Evolutionary conservation across 2,329 filamentous ascomycete species (phyloP).

Genomic region (Aspergillus sp.): DNA sequence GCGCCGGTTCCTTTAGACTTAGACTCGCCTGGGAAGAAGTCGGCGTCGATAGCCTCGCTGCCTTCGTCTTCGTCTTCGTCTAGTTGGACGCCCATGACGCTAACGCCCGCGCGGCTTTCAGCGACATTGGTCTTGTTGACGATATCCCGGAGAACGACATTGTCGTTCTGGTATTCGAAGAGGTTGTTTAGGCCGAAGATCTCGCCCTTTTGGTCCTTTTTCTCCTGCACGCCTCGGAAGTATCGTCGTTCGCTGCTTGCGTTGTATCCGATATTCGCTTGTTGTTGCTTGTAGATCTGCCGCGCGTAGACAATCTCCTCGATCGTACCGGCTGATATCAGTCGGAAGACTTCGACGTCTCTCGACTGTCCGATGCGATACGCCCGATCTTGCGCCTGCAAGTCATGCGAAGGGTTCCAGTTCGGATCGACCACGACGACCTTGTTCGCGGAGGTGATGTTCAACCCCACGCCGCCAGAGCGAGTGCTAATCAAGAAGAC

Average conservation of each 20-base stretch:
- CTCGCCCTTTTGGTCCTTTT: conserved; percentile 74
- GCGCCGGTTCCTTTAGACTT: conserved; percentile 26
- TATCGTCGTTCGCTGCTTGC: conserved; percentile 88
- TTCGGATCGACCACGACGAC: conserved; percentile 95
- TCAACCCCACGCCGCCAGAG: conserved; percentile 86
- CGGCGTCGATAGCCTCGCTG: conserved; percentile 25
- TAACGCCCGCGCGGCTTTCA: conserved; percentile 78
- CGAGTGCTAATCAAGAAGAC: conserved; percentile 93
- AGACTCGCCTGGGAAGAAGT: too few relatives aligned
- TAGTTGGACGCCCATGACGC: conserved; percentile 67
- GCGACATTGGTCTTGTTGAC: conserved; percentile 98
- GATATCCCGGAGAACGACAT: conserved; percentile 80
- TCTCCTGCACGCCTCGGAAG: conserved; percentile 87
- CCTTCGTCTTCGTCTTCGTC: conserved; percentile 52
- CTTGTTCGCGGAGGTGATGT: conserved; percentile 96
- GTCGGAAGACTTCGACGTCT: conserved; percentile 89
- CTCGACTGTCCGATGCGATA: conserved; percentile 90
- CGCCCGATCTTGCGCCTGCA: conserved; percentile 92
- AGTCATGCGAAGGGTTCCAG: conserved; percentile 92
- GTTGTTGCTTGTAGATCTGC: conserved; percentile 98
- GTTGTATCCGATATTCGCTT: conserved; percentile 94
- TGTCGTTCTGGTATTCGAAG: conserved; percentile 70
- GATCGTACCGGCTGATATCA: conserved; percentile 84
- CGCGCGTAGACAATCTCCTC: conserved; percentile 96
- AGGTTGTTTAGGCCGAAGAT: conserved; percentile 87